phyloP scores from a whole-genome alignment of 2,329 filamentous ascomycete species.

The Penicillium sp. region DNA sequence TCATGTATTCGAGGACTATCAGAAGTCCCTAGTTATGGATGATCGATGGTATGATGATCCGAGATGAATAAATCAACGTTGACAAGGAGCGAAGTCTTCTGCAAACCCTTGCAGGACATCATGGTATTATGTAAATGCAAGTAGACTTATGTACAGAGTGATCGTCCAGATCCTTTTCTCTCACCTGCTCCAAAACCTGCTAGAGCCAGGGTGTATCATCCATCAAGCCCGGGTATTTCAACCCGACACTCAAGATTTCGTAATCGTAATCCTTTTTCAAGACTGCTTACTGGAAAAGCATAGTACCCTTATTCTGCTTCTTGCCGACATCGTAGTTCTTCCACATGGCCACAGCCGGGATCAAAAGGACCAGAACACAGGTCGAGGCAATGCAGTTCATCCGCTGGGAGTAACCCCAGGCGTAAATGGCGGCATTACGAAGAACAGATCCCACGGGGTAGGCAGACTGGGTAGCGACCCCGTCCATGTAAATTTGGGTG shows the following conservation, averaged over 20 bases:
- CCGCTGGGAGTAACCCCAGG: slow-evolving; percentile 17
- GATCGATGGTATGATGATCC: too few relatives aligned
- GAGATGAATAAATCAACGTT: too few relatives aligned
- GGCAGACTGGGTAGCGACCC: slow-evolving; percentile 9
- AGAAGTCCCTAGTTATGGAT: too few relatives aligned
- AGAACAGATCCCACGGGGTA: slow-evolving; percentile 14
- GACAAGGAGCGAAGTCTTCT: background rate
- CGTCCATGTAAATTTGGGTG: slow-evolving; percentile 15
- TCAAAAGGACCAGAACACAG: slow-evolving; percentile 13
- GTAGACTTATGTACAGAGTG: background rate
- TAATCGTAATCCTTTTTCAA: background rate
- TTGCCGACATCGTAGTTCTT: slow-evolving; percentile 21
- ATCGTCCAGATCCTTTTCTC: background rate
- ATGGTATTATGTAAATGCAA: background rate
- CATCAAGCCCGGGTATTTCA: background rate
- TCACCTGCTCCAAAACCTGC: background rate
- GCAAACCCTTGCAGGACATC: background rate
- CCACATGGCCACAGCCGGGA: slow-evolving; percentile 17
- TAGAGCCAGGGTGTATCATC: background rate
- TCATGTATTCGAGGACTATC: too few relatives aligned
- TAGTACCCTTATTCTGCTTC: slow-evolving; percentile 20
- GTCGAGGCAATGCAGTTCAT: slow-evolving; percentile 22
- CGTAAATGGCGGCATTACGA: slow-evolving; percentile 11
- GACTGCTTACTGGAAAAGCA: slow-evolving; percentile 11
- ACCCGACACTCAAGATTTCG: background rate